phyloP scores from a whole-genome alignment of 176 grass and related monocot genomes.

The Carex parvula region DNA sequence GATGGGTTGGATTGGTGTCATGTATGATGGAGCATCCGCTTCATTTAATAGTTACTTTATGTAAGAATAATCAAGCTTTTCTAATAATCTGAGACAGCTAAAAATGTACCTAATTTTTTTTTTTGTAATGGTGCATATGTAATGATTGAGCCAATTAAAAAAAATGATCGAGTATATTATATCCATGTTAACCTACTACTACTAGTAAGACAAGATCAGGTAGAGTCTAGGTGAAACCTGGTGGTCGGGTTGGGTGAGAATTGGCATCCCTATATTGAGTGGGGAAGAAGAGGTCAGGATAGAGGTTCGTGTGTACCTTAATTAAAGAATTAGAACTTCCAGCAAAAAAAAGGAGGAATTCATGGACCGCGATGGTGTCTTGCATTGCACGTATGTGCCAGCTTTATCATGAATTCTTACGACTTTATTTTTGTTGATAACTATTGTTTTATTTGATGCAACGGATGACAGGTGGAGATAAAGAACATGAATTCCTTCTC shows the following conservation, averaged over 20 bases:
- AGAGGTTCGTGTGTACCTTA: neutral
- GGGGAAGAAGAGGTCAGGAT: neutral
- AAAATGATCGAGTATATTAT: neutral
- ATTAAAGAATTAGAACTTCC: neutral
- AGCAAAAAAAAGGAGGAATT: neutral
- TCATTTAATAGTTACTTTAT: neutral
- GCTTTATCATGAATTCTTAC: neutral
- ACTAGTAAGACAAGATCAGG: neutral
- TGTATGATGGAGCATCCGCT: neutral
- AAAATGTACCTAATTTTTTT: neutral
- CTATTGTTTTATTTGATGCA: neutral
- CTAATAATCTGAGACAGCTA: neutral
- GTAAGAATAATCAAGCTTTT: neutral
- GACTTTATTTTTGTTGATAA: neutral
- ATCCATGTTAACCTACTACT: neutral
- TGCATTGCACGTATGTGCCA: neutral
- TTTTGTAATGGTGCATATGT: neutral
- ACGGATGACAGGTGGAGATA: constrained; percentile 63
- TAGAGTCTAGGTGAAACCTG: neutral
- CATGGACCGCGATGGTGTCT: neutral
- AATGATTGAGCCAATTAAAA: neutral
- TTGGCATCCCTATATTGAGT: neutral
- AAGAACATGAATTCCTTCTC: constrained; percentile 98
- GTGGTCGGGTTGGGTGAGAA: neutral
- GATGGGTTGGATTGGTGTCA: neutral